Evolutionary conservation across 2,329 filamentous ascomycete species (phyloP).

Genomic region (Fusarium nodosum): DNA sequence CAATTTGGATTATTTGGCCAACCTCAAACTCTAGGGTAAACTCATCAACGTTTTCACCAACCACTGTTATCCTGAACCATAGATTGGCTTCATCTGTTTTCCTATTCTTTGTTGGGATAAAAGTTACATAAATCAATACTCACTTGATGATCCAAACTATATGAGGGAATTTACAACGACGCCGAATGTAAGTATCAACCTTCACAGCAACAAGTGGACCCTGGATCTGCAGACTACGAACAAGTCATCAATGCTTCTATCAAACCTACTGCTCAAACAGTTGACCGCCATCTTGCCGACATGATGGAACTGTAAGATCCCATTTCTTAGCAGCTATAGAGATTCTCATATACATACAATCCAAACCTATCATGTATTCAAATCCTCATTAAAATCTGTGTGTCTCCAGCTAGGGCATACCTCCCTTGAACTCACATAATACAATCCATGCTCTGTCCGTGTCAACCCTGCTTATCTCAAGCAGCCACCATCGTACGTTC

Average conservation of each 20-base stretch:
- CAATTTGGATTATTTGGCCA: background rate
- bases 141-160: background rate
- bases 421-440: conserved; percentile 25
- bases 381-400: conserved; percentile 6
- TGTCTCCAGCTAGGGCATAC: conserved; percentile 22
- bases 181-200: background rate
- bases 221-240: background rate
- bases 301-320: background rate
- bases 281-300: conserved; percentile 2
- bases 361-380: background rate
- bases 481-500: conserved; percentile 13
- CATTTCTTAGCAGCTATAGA: conserved; percentile 5
- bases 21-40: conserved; percentile 11
- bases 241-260: conserved; percentile 1
- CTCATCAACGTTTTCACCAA: too few relatives aligned
- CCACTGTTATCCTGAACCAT: background rate
- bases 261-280: background rate
- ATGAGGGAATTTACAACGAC: background rate
- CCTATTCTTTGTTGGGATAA: background rate
- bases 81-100: background rate
- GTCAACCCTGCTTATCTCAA: conserved; percentile 23
- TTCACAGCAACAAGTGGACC: background rate
- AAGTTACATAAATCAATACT: background rate
- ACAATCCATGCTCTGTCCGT: conserved; percentile 13
- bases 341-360: background rate